Evolutionary conservation across 2,329 filamentous ascomycete genomes (phyloP).

Genomic region (Talaromyces amestolkiae): DNA sequence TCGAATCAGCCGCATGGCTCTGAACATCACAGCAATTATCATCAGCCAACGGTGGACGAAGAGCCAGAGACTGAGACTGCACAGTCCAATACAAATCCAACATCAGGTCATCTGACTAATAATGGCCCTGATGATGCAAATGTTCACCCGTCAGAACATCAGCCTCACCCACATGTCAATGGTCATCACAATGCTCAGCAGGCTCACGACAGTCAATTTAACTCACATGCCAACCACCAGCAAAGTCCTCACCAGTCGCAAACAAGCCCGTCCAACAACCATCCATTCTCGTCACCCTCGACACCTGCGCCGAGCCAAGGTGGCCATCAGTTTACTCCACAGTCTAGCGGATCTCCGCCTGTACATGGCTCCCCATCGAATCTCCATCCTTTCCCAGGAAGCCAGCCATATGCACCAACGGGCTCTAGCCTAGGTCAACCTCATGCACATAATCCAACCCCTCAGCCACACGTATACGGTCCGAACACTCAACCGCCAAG

Average conservation of each 20-base stretch:
- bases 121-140: neutral
- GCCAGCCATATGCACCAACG: neutral
- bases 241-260: neutral
- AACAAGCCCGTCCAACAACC: neutral
- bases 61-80: neutral
- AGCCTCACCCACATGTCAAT: neutral
- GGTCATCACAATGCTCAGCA: neutral
- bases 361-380: neutral
- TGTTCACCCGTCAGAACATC: neutral
- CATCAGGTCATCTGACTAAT: neutral
- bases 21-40: neutral
- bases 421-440: neutral
- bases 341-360: neutral
- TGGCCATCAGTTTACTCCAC: conserved; percentile 1
- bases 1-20: neutral
- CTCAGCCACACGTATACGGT: neutral
- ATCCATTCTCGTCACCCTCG: neutral
- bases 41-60: conserved; percentile 1
- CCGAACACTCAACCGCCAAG: neutral
- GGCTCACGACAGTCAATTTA: neutral
- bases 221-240: neutral
- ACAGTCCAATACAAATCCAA: neutral
- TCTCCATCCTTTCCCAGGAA: neutral
- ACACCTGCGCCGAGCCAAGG: neutral
- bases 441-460: neutral